Percentiles rank a stretch among this genome's conserved stretches.
These are phyloP conservation scores for Fusarium cicatricum DNA, from an alignment of 2,329 filamentous ascomycete species.

Conservation along the genomic window DNA sequence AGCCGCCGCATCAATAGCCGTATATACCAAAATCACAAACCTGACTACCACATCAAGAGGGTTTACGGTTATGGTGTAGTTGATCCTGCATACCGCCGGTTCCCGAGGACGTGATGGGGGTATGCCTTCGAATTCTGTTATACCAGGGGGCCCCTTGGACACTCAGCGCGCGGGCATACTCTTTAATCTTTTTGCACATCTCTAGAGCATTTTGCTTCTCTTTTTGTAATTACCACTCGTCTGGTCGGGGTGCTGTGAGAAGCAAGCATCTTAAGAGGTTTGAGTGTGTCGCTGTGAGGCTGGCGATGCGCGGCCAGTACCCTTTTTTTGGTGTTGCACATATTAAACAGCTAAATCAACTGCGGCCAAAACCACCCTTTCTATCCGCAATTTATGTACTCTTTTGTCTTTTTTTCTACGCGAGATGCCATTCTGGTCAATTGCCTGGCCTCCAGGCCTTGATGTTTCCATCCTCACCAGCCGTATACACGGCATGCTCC, in stretches of 20 bases:
- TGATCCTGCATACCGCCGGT: background rate
- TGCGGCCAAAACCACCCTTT: background rate
- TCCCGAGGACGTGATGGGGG: slow-evolving; percentile 8
- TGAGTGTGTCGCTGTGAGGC: background rate
- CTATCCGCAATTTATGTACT: background rate
- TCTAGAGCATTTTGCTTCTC: background rate
- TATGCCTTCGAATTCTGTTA: background rate
- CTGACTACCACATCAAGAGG: slow-evolving; percentile 1
- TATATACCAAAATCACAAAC: background rate
- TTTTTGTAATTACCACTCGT: background rate
- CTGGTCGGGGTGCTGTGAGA: background rate
- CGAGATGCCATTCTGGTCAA: background rate
- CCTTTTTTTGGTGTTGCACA: slow-evolving; percentile 3
- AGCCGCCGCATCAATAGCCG: background rate
- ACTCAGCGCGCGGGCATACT: background rate
- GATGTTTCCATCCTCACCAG: slow-evolving; percentile 65
- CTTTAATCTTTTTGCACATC: too few relatives aligned
- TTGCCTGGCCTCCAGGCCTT: slow-evolving; percentile 60
- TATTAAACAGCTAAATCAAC: too few relatives aligned
- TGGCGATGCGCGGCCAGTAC: background rate
- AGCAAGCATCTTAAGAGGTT: background rate
- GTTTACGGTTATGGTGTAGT: slow-evolving; percentile 2
- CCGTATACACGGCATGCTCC: slow-evolving; percentile 65
- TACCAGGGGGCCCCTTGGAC: background rate
- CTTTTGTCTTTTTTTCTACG: background rate